Evolutionary conservation across 257 asterid genomes (phyloP), one percentile per base, ranked within the genome.

Genomic region (Solanum clarkiae): DNA sequence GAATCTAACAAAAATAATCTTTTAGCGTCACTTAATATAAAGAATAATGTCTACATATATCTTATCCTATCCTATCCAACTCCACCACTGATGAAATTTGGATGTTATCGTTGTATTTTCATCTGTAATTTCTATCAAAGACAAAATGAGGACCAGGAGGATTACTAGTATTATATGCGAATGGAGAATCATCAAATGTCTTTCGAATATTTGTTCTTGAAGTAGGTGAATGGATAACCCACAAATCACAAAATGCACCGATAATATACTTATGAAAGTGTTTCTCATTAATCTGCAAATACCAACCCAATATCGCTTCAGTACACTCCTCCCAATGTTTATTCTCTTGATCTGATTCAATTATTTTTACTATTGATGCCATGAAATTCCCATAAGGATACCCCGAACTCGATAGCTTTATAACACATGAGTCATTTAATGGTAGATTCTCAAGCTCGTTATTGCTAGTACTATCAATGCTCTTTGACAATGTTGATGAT

Each of bases 361-460:
- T 91, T 93, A 93, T 91, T 85, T 92, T 95, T 88, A 80, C 93
- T 93, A 93, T 93, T 44, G 95, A 92, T 1, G 62, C 90, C 82
- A 92, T 81, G 88, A 92, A 93, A 80, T 91, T 93, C 51, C 14
- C 10, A 77, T 86, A 87, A 13, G 94, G 97, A 69, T 93, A 90
- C 17, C 17, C 5, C 8, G 94, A 90, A 47, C 90, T 92, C 85
- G 91, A 80, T 5, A 86, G 80, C 5, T 83, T 56, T 14, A 86
- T 53, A n/a, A 85, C 88, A 74, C 42, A 47, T 68, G 87, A 75
- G 5, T 79, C 91, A n/a, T 83, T 84, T 47, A 89, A 87, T 7
- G 91, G 91, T 18, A 80, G 71, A 13, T 32, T 80, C 11, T 77
- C 24, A 7, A 71, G 17, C 29, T 1, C 7, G 0, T 71, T 20